Conservation (phyloP, 1,284 basidiomycete species). For the Tilletia caries region DNA sequence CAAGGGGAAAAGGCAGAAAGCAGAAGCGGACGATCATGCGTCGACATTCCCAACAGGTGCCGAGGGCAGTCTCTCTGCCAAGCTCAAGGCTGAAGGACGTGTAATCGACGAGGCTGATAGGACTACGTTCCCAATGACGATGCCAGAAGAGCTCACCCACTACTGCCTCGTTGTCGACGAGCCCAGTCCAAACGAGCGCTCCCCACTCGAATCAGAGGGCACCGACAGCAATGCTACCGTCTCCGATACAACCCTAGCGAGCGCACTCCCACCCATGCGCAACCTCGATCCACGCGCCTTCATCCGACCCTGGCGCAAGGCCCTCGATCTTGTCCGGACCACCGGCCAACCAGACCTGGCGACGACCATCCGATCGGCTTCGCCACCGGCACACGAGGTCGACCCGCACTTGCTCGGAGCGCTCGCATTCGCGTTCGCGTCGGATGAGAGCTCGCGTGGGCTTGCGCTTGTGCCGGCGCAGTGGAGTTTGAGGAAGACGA, state of each 20-base stretch:
- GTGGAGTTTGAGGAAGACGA: conserved; percentile 38
- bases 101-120: conserved; percentile 23
- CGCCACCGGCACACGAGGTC: conserved; percentile 22
- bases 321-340: background rate
- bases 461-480: conserved; percentile 44
- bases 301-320: conserved; percentile 10
- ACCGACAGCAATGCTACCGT: too few relatives aligned
- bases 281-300: conserved; percentile 13
- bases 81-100: background rate
- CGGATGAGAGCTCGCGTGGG: conserved; percentile 32
- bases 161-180: conserved; percentile 48
- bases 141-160: conserved; percentile 43
- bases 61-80: background rate
- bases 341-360: conserved; percentile 1
- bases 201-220: too few relatives aligned
- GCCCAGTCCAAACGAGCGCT: background rate
- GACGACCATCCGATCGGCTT: background rate
- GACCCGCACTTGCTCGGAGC: conserved; percentile 39
- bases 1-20: conserved; percentile 9
- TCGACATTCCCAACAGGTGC: background rate
- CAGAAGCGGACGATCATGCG: background rate
- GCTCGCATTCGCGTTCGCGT: conserved; percentile 43
- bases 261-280: background rate
- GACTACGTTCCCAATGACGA: conserved; percentile 19
- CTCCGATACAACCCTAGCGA: too few relatives aligned